Evolutionary conservation across 371 early-diverging fungal genomes (phyloP).

Genomic region (Actinomortierella wolfii): DNA sequence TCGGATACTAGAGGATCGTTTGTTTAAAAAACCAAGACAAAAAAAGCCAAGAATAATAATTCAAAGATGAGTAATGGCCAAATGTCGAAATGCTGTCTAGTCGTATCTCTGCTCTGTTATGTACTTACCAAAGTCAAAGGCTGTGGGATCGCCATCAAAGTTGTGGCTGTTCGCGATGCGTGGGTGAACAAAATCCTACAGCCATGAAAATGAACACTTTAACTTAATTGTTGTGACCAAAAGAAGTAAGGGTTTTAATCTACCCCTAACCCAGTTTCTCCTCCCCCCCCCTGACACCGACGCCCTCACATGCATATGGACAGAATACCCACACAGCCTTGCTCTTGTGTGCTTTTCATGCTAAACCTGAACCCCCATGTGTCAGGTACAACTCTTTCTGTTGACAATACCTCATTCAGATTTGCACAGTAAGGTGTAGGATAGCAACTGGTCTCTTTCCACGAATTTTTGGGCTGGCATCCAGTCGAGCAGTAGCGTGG

Average conservation of each 20-base stretch:
- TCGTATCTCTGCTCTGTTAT: neutral
- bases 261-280: too few relatives aligned
- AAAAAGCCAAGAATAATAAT: neutral
- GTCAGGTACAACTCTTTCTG: too few relatives aligned
- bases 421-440: conserved; percentile 21
- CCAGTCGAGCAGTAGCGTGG: conserved; percentile 30
- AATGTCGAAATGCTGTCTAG: neutral
- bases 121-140: conserved; percentile 32
- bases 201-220: neutral
- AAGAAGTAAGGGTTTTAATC: too few relatives aligned
- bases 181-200: conserved; percentile 20
- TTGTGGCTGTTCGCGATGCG: conserved; percentile 10
- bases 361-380: too few relatives aligned
- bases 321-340: too few relatives aligned
- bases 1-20: conserved; percentile 13
- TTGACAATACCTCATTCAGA: conserved; percentile 32
- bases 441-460: conserved; percentile 37
- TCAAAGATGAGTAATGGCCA: neutral
- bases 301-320: too few relatives aligned
- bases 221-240: too few relatives aligned
- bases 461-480: conserved; percentile 30
- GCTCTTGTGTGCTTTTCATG: too few relatives aligned
- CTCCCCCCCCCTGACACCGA: too few relatives aligned
- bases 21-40: neutral
- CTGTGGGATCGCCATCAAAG: conserved; percentile 28